Evolutionary conservation across 768 basidiomycete genomes (phyloP).

Genomic region (Pleurotus tuoliensis): DNA sequence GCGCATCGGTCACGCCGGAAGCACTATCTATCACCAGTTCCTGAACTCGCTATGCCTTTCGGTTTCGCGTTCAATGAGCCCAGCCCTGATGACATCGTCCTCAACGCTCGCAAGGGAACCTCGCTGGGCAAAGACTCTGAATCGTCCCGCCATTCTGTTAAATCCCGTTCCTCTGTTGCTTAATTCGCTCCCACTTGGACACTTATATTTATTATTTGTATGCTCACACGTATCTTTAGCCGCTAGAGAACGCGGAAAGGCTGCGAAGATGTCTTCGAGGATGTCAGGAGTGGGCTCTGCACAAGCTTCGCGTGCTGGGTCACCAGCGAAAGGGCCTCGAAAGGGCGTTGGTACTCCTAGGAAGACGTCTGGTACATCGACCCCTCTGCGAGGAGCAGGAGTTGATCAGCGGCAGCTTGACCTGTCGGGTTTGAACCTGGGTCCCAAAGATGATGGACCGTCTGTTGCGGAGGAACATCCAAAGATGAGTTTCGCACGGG

Average conservation of each 20-base stretch:
- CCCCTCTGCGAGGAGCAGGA: conserved; percentile 34
- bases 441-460: conserved; percentile 37
- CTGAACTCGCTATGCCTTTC: conserved; percentile 28
- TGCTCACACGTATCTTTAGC: conserved; percentile 51
- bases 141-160: conserved; percentile 17
- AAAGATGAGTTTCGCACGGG: conserved; percentile 64
- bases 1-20: conserved; percentile 9
- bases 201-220: conserved; percentile 21
- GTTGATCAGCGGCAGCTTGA: conserved; percentile 64
- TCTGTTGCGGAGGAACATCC: conserved; percentile 47
- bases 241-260: conserved; percentile 77
- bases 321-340: conserved; percentile 37
- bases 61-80: conserved; percentile 74
- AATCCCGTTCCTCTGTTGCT: conserved; percentile 12
- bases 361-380: conserved; percentile 36
- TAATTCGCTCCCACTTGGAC: conserved; percentile 18
- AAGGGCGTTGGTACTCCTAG: conserved; percentile 30
- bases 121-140: conserved; percentile 37
- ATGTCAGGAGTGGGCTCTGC: conserved; percentile 29
- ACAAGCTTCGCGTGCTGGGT: conserved; percentile 42
- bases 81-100: conserved; percentile 89
- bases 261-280: conserved; percentile 51
- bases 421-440: conserved; percentile 69
- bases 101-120: conserved; percentile 77
- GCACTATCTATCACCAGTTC: conserved; percentile 24